Percentiles rank a stretch among this genome's conserved stretches.
Conservation (phyloP, 352 stramenopile genomes). For the Salisapilia sapeloensis region DNA sequence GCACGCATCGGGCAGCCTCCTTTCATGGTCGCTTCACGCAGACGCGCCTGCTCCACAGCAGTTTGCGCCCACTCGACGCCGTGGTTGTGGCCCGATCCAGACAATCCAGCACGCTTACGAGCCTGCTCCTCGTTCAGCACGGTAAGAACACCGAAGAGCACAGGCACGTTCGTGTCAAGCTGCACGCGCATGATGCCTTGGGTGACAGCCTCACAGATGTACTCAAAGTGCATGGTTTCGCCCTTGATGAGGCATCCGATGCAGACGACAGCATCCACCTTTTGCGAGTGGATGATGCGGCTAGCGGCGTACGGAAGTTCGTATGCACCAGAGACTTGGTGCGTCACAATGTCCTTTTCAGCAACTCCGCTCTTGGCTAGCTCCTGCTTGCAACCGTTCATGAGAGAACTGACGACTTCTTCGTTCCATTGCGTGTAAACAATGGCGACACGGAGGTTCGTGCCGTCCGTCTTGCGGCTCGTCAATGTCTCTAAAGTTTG, state of each 20-base stretch:
- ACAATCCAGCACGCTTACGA: constrained; percentile 75
- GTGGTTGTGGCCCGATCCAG: constrained; percentile 86
- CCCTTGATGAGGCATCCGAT: constrained; percentile 92
- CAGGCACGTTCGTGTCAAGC: constrained; percentile 77
- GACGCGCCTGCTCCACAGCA: constrained; percentile 91
- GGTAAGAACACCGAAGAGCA: constrained; percentile 91
- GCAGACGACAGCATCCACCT: constrained; percentile 93
- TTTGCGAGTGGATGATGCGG: constrained; percentile 77
- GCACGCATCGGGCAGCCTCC: constrained; percentile 52
- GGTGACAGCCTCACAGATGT: constrained; percentile 94
- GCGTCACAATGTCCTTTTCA: constrained; percentile 46
- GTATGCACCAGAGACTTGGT: constrained; percentile 88
- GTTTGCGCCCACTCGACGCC: constrained; percentile 93
- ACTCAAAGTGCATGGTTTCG: constrained; percentile 99
- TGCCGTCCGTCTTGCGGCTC: constrained; percentile 62
- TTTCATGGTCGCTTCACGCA: constrained; percentile 52
- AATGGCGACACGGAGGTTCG: constrained; percentile 60
- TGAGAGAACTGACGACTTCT: constrained; percentile 60
- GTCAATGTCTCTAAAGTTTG: constrained; percentile 46
- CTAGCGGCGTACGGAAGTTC: constrained; percentile 93
- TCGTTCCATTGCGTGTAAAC: constrained; percentile 77
- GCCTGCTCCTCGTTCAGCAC: constrained; percentile 94
- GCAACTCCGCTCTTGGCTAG: constrained; percentile 39
- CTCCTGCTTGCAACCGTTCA: constrained; percentile 39
- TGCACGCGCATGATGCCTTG: constrained; percentile 94